These are phyloP conservation scores for Henckelia pumila DNA, from an alignment of 257 asterid genomes.

Conservation along the genomic window DNA sequence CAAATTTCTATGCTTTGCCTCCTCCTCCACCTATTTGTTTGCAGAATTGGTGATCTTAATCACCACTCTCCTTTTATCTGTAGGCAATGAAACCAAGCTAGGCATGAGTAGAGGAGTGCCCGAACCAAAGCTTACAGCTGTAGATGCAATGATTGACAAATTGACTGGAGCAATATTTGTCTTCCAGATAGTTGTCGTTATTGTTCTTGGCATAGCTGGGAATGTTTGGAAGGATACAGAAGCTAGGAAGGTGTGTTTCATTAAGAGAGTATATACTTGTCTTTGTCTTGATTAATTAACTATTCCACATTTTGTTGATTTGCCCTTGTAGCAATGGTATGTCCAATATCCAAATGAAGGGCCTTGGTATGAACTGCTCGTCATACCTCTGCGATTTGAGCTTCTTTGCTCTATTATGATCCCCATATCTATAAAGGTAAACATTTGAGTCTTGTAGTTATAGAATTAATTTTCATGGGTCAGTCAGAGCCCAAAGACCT, in stretches of 20 bases:
- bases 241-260: slow-evolving; percentile 73
- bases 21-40: slow-evolving; percentile 6
- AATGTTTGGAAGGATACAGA: slow-evolving; percentile 97
- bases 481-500: neutral
- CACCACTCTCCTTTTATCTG: slow-evolving; percentile 13
- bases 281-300: slow-evolving; percentile 22
- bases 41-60: slow-evolving; percentile 6
- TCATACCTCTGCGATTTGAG: slow-evolving; percentile 98
- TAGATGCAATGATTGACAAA: slow-evolving; percentile 99
- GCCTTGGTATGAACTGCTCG: slow-evolving; percentile 95
- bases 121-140: slow-evolving; percentile 98
- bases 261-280: slow-evolving; percentile 19
- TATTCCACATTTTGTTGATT: slow-evolving; percentile 27
- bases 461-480: slow-evolving; percentile 15
- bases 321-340: slow-evolving; percentile 84
- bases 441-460: slow-evolving; percentile 15
- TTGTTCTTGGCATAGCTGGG: slow-evolving; percentile 94
- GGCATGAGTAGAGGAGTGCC: slow-evolving; percentile 98
- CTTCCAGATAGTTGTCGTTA: slow-evolving; percentile 95
- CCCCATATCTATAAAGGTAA: slow-evolving; percentile 97
- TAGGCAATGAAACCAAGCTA: slow-evolving; percentile 97
- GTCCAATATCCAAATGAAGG: slow-evolving; percentile 90
- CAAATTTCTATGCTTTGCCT: slow-evolving; percentile 10
- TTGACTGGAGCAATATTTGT: slow-evolving; percentile 97
- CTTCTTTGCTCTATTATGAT: slow-evolving; percentile 99